Evolutionary conservation across 2,329 filamentous ascomycete species (phyloP).

Genomic region (Lasiodiplodia gonubiensis): DNA sequence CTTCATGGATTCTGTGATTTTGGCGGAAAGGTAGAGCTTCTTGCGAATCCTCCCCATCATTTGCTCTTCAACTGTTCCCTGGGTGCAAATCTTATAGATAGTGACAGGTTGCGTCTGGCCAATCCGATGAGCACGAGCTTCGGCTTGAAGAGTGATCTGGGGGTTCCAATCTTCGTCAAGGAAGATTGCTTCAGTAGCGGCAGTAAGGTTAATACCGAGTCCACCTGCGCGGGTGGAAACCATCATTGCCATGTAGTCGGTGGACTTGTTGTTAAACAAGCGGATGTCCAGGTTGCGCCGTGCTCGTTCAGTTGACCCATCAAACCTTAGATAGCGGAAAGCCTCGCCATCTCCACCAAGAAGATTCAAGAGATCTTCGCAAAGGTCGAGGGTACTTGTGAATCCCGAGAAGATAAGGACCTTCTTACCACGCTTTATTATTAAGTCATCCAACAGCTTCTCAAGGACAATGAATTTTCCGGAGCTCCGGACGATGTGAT

Average conservation of each 20-base stretch:
- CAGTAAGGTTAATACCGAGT: constrained; percentile 61
- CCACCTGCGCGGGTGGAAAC: constrained; percentile 63
- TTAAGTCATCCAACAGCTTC: constrained; percentile 56
- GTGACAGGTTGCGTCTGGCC: constrained; percentile 61
- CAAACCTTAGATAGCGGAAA: constrained; percentile 57
- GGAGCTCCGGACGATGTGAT: constrained; percentile 57
- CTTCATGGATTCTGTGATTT: constrained; percentile 65
- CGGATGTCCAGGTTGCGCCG: constrained; percentile 59
- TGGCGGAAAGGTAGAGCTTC: constrained; percentile 66
- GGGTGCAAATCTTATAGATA: constrained; percentile 62
- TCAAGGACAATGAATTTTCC: constrained; percentile 63
- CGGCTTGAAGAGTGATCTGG: constrained; percentile 60
- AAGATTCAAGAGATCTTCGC: constrained; percentile 57
- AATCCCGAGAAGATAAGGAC: constrained; percentile 64
- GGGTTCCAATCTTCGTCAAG: constrained; percentile 64
- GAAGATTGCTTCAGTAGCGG: constrained; percentile 62
- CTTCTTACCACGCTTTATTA: constrained; percentile 59
- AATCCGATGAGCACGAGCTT: constrained; percentile 61
- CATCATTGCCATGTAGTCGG: constrained; percentile 60
- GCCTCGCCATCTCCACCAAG: constrained; percentile 49
- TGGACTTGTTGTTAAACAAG: constrained; percentile 56
- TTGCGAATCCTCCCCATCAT: constrained; percentile 65
- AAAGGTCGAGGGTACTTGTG: constrained; percentile 57
- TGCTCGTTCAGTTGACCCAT: constrained; percentile 57
- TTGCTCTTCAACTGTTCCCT: constrained; percentile 64